Conservation (phyloP, 2,329 filamentous ascomycete genomes). For the Talaromyces albobiverticillius region DNA sequence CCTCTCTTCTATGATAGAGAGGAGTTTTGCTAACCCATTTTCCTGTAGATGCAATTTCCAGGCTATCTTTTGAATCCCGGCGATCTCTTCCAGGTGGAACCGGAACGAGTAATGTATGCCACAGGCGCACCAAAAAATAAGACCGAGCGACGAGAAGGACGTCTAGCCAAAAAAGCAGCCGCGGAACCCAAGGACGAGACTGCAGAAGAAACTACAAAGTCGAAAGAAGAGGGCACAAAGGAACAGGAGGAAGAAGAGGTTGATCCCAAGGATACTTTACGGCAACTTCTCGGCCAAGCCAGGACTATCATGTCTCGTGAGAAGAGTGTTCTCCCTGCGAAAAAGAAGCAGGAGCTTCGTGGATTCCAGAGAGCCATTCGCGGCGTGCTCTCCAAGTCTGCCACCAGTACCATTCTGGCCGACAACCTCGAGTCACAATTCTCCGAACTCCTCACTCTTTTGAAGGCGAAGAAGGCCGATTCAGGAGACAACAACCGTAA, state of each 20-base stretch:
- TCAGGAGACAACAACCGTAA: constrained; percentile 17
- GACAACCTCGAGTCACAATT: constrained; percentile 56
- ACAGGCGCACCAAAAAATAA: constrained; percentile 70
- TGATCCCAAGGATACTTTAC: constrained; percentile 49
- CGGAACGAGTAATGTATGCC: constrained; percentile 81
- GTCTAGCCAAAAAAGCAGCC: constrained; percentile 25
- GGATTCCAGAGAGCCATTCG: constrained; percentile 66
- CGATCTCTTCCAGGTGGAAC: constrained; percentile 95
- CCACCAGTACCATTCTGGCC: constrained; percentile 41
- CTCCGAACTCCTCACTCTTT: constrained; percentile 47
- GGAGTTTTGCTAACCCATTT: constrained; percentile 11
- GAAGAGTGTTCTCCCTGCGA: constrained; percentile 57
- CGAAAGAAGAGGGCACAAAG: constrained; percentile 23
- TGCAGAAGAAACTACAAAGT: constrained; percentile 25
- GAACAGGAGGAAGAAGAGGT: constrained; percentile 32
- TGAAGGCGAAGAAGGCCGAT: constrained; percentile 40
- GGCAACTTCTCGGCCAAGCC: constrained; percentile 55
- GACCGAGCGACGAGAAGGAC: constrained; percentile 37
- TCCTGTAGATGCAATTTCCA: constrained; percentile 80
- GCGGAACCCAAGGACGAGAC: constrained; percentile 24
- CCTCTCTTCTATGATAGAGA: too few species aligned
- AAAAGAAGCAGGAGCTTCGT: constrained; percentile 73
- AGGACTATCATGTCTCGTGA: constrained; percentile 58
- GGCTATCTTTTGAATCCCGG: constrained; percentile 94
- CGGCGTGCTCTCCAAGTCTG: constrained; percentile 58